These are phyloP conservation scores for Ogataea polymorpha DNA, from an alignment of 805 yeast genomes.

Conservation along the genomic window DNA sequence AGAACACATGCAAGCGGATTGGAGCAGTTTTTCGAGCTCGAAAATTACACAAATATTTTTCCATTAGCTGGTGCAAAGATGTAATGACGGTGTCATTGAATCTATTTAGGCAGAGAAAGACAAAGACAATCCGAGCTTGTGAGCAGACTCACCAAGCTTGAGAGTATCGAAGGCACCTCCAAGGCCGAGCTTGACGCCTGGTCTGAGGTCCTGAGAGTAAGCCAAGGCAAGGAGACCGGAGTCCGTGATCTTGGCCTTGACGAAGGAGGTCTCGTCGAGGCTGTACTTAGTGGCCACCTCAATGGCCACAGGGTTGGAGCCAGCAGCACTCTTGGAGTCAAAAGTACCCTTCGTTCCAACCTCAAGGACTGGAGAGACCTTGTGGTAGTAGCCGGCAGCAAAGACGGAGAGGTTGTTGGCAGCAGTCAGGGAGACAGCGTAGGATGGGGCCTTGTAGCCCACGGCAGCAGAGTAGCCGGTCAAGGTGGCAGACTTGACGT, in stretches of 20 bases:
- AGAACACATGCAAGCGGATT: slow-evolving; percentile 7
- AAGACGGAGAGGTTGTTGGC: slow-evolving; percentile 83
- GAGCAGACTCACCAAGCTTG: slow-evolving; percentile 93
- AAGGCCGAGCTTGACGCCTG: slow-evolving; percentile 94
- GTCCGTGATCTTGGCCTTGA: slow-evolving; percentile 96
- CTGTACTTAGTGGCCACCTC: slow-evolving; percentile 96
- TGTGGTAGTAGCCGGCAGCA: slow-evolving; percentile 97
- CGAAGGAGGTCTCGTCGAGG: slow-evolving; percentile 82
- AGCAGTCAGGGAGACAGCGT: slow-evolving; percentile 82
- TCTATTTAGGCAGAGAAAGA: slow-evolving; percentile 79
- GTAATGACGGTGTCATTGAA: neutral
- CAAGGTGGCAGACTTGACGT: slow-evolving; percentile 86
- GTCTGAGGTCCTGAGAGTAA: slow-evolving; percentile 91
- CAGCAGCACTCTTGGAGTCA: slow-evolving; percentile 75
- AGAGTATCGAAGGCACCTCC: slow-evolving; percentile 97
- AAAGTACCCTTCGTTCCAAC: slow-evolving; percentile 98
- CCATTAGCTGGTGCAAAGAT: neutral
- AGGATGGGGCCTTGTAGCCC: slow-evolving; percentile 87
- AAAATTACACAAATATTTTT: neutral
- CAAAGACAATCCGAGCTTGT: slow-evolving; percentile 94
- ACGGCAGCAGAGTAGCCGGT: slow-evolving; percentile 91
- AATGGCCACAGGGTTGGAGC: slow-evolving; percentile 77
- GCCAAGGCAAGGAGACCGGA: slow-evolving; percentile 91
- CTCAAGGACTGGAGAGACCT: slow-evolving; percentile 85
- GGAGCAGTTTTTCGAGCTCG: neutral